These are phyloP conservation scores for Coemansia sp. DNA, from an alignment of 192 early-diverging fungal genomes.

Conservation along the genomic window DNA sequence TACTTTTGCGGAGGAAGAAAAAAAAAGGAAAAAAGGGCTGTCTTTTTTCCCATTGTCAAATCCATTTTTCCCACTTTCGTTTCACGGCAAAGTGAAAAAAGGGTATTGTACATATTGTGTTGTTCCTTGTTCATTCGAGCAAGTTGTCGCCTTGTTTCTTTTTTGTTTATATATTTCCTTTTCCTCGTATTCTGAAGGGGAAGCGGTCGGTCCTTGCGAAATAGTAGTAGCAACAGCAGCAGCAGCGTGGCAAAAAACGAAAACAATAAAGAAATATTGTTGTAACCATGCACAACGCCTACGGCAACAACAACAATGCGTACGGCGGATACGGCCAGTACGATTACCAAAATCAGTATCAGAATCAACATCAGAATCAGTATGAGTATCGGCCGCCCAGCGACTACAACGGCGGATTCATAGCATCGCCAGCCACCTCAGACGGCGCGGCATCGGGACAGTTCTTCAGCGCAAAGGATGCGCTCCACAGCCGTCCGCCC, in stretches of 20 bases:
- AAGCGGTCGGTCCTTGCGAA: no score
- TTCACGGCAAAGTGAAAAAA: background rate
- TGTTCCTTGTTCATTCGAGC: background rate
- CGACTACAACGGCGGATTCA: background rate
- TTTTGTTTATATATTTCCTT: no score
- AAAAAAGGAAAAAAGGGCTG: no score
- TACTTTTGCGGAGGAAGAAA: no score
- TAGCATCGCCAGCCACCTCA: background rate
- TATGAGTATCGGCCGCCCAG: constrained; percentile 14
- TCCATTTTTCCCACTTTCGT: no score
- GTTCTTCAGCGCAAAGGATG: constrained; percentile 11
- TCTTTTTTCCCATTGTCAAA: no score
- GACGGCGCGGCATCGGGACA: constrained; percentile 1
- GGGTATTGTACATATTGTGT: background rate
- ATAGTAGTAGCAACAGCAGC: background rate
- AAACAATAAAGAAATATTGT: background rate
- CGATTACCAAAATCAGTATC: background rate
- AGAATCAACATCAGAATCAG: background rate
- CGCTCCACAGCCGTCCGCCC: background rate
- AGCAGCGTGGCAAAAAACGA: background rate
- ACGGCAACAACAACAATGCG: background rate
- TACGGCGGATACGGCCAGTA: background rate
- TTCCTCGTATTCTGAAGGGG: no score
- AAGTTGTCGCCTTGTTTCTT: no score
- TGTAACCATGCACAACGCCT: background rate